phyloP scores from a whole-genome alignment of 163 green algal species.

The Coccomyxa subellipsoidea region DNA sequence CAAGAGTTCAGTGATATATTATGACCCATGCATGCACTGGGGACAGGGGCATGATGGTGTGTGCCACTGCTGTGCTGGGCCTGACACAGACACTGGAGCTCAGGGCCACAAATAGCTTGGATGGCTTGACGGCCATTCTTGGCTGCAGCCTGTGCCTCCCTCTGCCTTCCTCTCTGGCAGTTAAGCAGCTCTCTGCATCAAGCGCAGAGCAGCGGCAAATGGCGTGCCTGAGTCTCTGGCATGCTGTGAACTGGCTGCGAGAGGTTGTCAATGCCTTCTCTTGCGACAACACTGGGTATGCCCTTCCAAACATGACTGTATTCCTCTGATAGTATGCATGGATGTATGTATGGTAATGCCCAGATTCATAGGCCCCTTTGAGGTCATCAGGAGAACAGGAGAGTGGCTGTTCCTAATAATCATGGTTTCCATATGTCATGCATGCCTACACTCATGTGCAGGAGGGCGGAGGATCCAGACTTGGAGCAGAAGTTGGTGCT shows the following conservation, averaged over 20 bases:
- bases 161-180: constrained; percentile 5
- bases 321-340: no score
- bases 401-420: no score
- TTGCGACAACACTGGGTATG: not conserved
- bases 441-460: not conserved
- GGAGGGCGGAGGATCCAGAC: constrained; percentile 10
- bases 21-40: not conserved
- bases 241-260: constrained; percentile 15
- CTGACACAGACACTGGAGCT: constrained; percentile 6
- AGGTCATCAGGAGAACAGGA: no score
- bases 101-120: constrained; percentile 3
- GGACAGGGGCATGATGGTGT: not conserved
- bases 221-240: not conserved
- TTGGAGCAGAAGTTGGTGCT: constrained; percentile 17
- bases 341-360: no score
- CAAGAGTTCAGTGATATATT: not conserved
- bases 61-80: not conserved
- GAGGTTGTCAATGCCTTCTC: constrained; percentile 21
- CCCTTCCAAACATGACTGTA: not conserved
- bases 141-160: constrained; percentile 15
- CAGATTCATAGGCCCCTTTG: no score
- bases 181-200: not conserved
- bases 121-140: constrained; percentile 15
- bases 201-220: not conserved
- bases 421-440: no score